phyloP scores from a whole-genome alignment of 352 stramenopile species.

The Pythium dissotocum region DNA sequence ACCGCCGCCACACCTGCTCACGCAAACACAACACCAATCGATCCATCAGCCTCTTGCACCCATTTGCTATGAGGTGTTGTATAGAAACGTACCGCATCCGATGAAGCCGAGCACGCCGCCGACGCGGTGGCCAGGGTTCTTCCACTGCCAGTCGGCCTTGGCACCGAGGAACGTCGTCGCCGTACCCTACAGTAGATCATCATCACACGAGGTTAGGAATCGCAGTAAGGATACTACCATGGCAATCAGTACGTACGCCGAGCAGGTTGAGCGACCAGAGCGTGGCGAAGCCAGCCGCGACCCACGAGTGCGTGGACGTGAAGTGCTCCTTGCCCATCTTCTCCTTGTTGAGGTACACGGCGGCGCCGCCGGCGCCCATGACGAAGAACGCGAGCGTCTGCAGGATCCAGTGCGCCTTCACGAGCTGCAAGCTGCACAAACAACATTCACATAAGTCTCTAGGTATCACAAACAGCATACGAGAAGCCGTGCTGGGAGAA shows the following conservation, averaged over 20 bases:
- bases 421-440: slow-evolving; percentile 11
- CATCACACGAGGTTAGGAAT: neutral
- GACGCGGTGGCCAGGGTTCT: slow-evolving; percentile 63
- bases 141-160: slow-evolving; percentile 73
- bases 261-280: slow-evolving; percentile 62
- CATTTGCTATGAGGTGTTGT: neutral
- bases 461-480: neutral
- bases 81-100: slow-evolving; percentile 31
- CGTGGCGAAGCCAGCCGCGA: slow-evolving; percentile 43
- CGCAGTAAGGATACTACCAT: neutral
- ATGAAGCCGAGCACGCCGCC: slow-evolving; percentile 55
- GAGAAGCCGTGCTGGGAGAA: neutral
- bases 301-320: slow-evolving; percentile 72
- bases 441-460: slow-evolving; percentile 11
- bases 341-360: slow-evolving; percentile 63
- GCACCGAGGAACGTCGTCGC: slow-evolving; percentile 57
- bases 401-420: slow-evolving; percentile 52
- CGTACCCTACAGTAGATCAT: slow-evolving; percentile 35
- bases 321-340: slow-evolving; percentile 62
- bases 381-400: slow-evolving; percentile 51
- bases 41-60: neutral
- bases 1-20: slow-evolving; percentile 34
- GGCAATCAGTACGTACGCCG: slow-evolving; percentile 32
- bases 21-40: slow-evolving; percentile 2
- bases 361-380: slow-evolving; percentile 41